These are phyloP conservation scores for Metarhizium album DNA, from an alignment of 2,329 filamentous ascomycete species.

Conservation along the genomic window DNA sequence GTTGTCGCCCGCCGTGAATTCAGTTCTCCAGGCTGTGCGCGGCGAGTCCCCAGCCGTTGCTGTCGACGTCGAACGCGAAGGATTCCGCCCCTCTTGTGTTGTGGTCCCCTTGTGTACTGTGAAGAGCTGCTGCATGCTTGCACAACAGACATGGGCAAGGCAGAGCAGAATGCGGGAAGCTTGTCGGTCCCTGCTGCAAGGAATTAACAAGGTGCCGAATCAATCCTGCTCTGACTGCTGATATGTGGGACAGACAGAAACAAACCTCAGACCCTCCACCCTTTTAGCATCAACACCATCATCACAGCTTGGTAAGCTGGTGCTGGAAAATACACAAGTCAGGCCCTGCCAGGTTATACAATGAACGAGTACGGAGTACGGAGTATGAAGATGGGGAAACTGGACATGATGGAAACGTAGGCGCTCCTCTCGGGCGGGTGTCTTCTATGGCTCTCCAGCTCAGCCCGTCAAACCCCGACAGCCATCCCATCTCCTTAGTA, in stretches of 20 bases:
- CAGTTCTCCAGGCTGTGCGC: neutral
- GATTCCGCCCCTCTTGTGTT: neutral
- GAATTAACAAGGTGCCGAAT: neutral
- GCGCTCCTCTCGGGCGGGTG: neutral
- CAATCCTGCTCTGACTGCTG: neutral
- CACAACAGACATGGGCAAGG: neutral
- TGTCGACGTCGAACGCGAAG: neutral
- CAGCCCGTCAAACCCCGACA: neutral
- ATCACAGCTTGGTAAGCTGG: constrained; percentile 1
- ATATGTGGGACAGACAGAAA: neutral
- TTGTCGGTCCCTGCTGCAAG: neutral
- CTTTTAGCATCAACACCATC: neutral
- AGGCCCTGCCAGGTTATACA: neutral
- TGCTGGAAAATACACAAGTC: neutral
- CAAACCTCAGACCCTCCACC: too few species aligned
- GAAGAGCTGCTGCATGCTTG: neutral
- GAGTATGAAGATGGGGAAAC: neutral
- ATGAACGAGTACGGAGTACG: neutral
- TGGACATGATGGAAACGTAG: neutral
- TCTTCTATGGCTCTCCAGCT: neutral
- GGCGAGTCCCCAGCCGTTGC: too few species aligned
- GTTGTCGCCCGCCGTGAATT: neutral
- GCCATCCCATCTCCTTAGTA: neutral
- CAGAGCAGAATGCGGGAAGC: neutral
- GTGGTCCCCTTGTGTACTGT: neutral